A percentile compares a stretch with the other conserved stretches of the same genome.
Conservation (phyloP, 31 red algal genomes). For the Pterothamnion heteromorphum region DNA sequence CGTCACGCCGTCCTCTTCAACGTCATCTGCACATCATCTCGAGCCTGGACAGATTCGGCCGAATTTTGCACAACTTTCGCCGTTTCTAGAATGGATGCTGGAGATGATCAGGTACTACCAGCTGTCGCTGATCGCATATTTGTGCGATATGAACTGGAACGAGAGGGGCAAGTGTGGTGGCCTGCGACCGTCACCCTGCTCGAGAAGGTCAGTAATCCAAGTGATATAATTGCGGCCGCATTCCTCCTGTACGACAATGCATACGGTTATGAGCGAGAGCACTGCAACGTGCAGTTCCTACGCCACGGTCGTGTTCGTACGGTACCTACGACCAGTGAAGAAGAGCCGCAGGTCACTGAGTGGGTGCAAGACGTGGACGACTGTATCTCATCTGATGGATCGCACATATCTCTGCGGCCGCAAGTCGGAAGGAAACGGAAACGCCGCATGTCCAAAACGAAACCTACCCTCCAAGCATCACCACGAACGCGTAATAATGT, state of each 20-base stretch:
- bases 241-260: too few species aligned
- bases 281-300: slow-evolving; percentile 15
- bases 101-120: too few species aligned
- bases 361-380: background rate
- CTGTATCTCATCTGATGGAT: background rate
- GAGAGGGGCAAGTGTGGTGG: too few species aligned
- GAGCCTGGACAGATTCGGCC: too few species aligned
- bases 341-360: background rate
- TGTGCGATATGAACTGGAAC: too few species aligned
- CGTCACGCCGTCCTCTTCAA: too few species aligned
- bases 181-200: background rate
- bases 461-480: background rate
- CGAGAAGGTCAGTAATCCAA: background rate
- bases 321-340: background rate
- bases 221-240: background rate
- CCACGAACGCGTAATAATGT: background rate
- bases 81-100: too few species aligned
- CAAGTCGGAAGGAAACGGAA: background rate
- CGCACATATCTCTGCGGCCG: background rate
- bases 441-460: background rate
- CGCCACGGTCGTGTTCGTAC: background rate
- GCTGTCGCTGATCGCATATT: too few species aligned
- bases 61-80: too few species aligned
- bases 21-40: too few species aligned
- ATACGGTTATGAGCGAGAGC: background rate